phyloP scores from a whole-genome alignment of 768 basidiomycete genomes.

The Lentinula boryana region DNA sequence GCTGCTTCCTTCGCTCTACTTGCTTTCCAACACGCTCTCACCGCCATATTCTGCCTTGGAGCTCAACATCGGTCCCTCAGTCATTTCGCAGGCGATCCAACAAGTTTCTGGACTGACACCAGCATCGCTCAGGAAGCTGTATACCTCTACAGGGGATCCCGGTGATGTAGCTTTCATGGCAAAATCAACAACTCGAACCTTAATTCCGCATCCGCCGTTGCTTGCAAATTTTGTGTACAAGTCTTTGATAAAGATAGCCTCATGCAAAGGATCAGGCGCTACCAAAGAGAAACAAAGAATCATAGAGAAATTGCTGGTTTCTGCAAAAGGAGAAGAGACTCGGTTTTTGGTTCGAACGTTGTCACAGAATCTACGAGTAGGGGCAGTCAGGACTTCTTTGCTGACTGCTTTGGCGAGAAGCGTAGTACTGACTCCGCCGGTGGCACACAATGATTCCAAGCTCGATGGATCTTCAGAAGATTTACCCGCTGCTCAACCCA shows the following conservation, averaged over 20 bases:
- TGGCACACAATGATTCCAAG: constrained; percentile 14
- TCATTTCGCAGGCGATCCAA: constrained; percentile 67
- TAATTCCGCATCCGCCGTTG: constrained; percentile 67
- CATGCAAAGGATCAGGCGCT: constrained; percentile 69
- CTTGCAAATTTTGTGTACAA: constrained; percentile 61
- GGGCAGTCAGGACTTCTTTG: constrained; percentile 81
- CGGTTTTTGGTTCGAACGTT: constrained; percentile 76
- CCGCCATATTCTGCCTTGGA: constrained; percentile 71
- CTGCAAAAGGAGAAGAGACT: constrained; percentile 83
- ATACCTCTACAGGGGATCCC: constrained; percentile 72
- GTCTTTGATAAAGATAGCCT: constrained; percentile 60
- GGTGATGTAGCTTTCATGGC: constrained; percentile 88
- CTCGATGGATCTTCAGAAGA: constrained; percentile 22
- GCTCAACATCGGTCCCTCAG: constrained; percentile 62
- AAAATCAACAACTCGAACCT: constrained; percentile 67
- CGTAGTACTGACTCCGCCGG: constrained; percentile 42
- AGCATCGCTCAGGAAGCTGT: constrained; percentile 54
- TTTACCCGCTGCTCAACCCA: constrained; percentile 18
- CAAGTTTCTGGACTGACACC: constrained; percentile 62
- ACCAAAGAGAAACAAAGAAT: constrained; percentile 70
- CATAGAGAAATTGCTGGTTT: constrained; percentile 76
- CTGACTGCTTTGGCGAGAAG: constrained; percentile 77
- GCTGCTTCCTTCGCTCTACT: constrained; percentile 71
- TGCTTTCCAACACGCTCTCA: constrained; percentile 74
- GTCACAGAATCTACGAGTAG: constrained; percentile 74